Percentiles rank a stretch among this genome's conserved stretches.
Evolutionary conservation across 2,329 filamentous ascomycete genomes (phyloP).

Genomic region (Dactylonectria estremocensis): DNA sequence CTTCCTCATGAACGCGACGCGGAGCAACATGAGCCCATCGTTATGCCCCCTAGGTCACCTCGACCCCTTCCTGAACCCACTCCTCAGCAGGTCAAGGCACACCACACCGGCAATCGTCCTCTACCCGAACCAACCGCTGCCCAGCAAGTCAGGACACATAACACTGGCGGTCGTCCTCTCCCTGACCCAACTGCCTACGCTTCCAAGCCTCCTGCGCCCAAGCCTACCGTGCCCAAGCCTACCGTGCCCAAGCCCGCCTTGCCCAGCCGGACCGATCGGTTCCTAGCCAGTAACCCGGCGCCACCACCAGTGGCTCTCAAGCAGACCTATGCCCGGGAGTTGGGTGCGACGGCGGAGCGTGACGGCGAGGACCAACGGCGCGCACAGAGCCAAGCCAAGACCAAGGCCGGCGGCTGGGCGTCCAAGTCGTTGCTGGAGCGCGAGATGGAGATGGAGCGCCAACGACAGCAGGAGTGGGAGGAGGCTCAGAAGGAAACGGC

Average conservation of each 20-base stretch:
- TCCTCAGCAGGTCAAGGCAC: conserved; percentile 38
- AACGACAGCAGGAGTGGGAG: conserved; percentile 86
- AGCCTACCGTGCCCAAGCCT: conserved; percentile 36
- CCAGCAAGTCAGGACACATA: conserved; percentile 31
- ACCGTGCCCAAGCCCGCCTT: conserved; percentile 39
- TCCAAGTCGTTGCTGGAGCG: conserved; percentile 81
- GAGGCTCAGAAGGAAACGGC: conserved; percentile 78
- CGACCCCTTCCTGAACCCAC: conserved; percentile 69
- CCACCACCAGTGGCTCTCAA: conserved; percentile 59
- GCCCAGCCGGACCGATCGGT: conserved; percentile 71
- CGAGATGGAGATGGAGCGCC: conserved; percentile 85
- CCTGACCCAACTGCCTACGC: conserved; percentile 39
- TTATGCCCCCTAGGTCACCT: conserved; percentile 49
- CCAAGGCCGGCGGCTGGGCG: conserved; percentile 75
- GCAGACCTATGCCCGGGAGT: conserved; percentile 69
- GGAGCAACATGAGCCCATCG: conserved; percentile 44
- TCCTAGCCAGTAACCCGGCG: conserved; percentile 68
- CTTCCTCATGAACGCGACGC: conserved; percentile 58
- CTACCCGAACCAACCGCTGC: conserved; percentile 65
- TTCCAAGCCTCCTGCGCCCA: conserved; percentile 37
- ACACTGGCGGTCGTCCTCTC: conserved; percentile 39
- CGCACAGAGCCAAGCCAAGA: conserved; percentile 70
- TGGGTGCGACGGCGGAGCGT: conserved; percentile 72
- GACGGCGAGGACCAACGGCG: conserved; percentile 75
- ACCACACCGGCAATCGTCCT: conserved; percentile 57